These are phyloP conservation scores for Elaeis oleifera DNA, from an alignment of 202 grass and related monocot species.

Conservation along the genomic window DNA sequence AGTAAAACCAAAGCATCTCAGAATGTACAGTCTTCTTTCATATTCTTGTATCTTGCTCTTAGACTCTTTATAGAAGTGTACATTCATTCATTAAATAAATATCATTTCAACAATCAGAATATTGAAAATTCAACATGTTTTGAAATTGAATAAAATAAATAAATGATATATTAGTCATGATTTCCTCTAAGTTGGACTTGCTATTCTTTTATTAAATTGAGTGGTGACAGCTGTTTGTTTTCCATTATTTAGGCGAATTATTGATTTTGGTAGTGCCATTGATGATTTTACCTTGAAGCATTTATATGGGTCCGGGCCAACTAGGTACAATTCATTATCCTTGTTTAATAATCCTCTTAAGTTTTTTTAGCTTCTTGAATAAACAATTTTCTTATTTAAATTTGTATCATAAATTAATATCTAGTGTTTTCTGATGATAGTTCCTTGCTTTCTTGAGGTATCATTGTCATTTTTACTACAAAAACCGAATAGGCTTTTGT, in stretches of 20 bases:
- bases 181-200: no score
- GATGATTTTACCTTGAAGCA: conserved; percentile 97
- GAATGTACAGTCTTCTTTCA: conserved; percentile 41
- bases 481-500: no score
- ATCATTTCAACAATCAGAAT: no score
- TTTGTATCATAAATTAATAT: no score
- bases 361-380: neutral
- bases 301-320: conserved; percentile 81
- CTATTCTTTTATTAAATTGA: conserved; percentile 1
- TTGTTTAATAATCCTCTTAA: conserved; percentile 14
- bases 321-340: conserved; percentile 42
- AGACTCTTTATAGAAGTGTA: conserved; percentile 5
- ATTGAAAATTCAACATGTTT: no score
- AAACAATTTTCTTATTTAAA: neutral
- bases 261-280: conserved; percentile 97
- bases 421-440: no score
- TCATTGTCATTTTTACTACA: no score
- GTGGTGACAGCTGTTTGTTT: conserved; percentile 17
- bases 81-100: conserved; percentile 3
- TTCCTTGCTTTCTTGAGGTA: no score
- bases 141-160: no score
- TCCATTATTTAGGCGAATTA: conserved; percentile 46
- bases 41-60: conserved; percentile 5
- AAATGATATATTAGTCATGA: no score
- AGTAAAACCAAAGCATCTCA: conserved; percentile 51